phyloP scores from a whole-genome alignment of 202 grass and related monocot genomes.

The Cymbopogon flexuosus region DNA sequence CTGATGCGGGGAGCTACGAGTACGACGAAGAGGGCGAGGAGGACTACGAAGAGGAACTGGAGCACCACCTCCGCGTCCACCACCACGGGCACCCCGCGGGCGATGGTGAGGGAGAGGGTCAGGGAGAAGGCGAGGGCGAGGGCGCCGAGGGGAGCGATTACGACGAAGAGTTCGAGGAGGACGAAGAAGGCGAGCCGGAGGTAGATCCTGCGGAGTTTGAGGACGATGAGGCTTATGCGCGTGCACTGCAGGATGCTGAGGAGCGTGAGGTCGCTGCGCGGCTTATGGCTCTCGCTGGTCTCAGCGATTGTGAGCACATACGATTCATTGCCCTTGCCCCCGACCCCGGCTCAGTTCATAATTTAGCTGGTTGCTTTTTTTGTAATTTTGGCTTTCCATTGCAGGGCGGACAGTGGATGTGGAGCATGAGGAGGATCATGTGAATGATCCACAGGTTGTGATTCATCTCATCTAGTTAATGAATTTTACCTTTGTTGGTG shows the following conservation, averaged over 20 bases:
- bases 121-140: conserved; percentile 26
- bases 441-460: conserved; percentile 61
- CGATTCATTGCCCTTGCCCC: not conserved
- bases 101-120: not conserved
- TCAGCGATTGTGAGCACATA: conserved; percentile 62
- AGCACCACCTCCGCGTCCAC: conserved; percentile 45
- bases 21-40: conserved; percentile 66
- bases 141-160: conserved; percentile 68
- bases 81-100: conserved; percentile 34
- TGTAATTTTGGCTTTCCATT: conserved; percentile 21
- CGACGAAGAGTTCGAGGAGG: conserved; percentile 74
- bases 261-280: conserved; percentile 71
- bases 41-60: conserved; percentile 50
- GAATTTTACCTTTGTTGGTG: not conserved
- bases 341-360: not conserved
- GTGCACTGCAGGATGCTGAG: conserved; percentile 82
- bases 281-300: conserved; percentile 69
- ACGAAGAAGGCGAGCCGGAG: conserved; percentile 55
- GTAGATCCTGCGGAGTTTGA: conserved; percentile 61
- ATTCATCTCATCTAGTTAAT: conserved; percentile 4
- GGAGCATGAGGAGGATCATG: conserved; percentile 69
- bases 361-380: conserved; percentile 11
- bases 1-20: conserved; percentile 72
- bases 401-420: conserved; percentile 76
- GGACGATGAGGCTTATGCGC: conserved; percentile 70